phyloP scores from a whole-genome alignment of 2,329 filamentous ascomycete species.

The Fusarium globosum region DNA sequence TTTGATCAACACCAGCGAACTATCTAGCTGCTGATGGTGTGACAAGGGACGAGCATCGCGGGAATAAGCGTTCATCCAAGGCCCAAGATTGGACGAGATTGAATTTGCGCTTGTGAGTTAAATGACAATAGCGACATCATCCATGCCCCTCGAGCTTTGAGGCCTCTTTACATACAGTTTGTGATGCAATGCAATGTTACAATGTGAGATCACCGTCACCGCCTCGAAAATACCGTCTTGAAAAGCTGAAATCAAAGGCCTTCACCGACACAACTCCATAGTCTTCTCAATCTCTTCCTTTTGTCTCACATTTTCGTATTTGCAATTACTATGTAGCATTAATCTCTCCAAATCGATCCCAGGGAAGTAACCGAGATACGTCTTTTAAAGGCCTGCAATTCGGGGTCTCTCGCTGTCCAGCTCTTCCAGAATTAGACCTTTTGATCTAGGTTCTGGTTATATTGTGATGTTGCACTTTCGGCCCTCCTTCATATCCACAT shows the following conservation, averaged over 20 bases:
- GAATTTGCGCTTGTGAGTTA: not conserved
- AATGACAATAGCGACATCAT: slow-evolving; percentile 29
- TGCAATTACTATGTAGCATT: not conserved
- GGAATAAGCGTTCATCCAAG: slow-evolving; percentile 36
- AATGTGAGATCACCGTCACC: slow-evolving; percentile 13
- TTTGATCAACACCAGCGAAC: slow-evolving; percentile 35
- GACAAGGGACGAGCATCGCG: slow-evolving; percentile 34
- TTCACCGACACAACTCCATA: slow-evolving; percentile 9
- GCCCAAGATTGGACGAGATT: slow-evolving; percentile 36
- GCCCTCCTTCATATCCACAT: slow-evolving; percentile 22
- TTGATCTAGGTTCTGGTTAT: slow-evolving; percentile 33
- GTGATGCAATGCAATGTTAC: slow-evolving; percentile 2
- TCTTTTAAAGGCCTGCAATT: slow-evolving; percentile 4
- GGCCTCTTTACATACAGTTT: slow-evolving; percentile 14
- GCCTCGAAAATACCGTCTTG: slow-evolving; percentile 5
- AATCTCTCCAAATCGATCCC: slow-evolving; percentile 5
- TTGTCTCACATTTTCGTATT: not conserved
- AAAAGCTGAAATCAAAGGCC: not conserved
- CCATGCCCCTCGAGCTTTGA: slow-evolving; percentile 18
- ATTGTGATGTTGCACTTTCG: slow-evolving; percentile 26
- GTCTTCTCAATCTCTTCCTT: not conserved
- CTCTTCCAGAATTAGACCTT: slow-evolving; percentile 30
- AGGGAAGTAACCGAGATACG: slow-evolving; percentile 27
- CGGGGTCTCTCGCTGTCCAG: not conserved
- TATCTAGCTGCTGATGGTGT: slow-evolving; percentile 30